Base-by-base conservation (phyloP, 352 stramenopile genomes). In the Phytophthora ramorum region DNA sequence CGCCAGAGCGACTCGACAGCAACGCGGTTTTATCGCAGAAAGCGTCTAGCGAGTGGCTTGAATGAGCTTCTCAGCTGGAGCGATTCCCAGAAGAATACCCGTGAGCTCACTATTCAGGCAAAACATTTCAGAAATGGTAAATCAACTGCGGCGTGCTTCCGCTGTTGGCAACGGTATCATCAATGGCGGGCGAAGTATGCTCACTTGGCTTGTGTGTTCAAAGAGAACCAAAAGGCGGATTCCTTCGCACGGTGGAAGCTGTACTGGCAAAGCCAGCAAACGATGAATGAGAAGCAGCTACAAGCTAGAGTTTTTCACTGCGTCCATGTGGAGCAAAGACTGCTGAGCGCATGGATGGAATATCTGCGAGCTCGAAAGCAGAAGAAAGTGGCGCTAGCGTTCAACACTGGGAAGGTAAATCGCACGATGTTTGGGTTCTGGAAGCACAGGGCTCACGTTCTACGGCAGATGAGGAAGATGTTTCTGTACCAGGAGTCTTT, bases 381-480 rank as follows among this genome's bases (percentile, higher is more conserved):
- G 12, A 55, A 59, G 14, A 41, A 66, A n/a, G 10, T 34, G 45
- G 46, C 54, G 12, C n/a, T 30, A 20, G 28, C 41, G 46, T 66
- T 73, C 22, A 30, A 50, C 17, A 43, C 13, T 35, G n/a, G 14
- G 3, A 77, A 57, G 43, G 17, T 69, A 6, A 17, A 56, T 24
- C 16, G 22, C 7, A 5, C 14, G 13, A 35, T 16, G 4, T 76
- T 78, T 19, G 13, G 5, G 0, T 50, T 44, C 1, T 86, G 78
- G 78, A 79, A 51, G 19, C 56, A 19, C 6, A 62, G 53, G 44
- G 44, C 56, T 41, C 62, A 69, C 46, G 45, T 87, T 9, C 26
- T 89, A 2, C 66, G 51, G 3, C 73, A 68, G 17, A 71, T 88
- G 68, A 69, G 65, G 5, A 70, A 66, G 3, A 67, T 84, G 48